These are phyloP conservation scores for Glycyrrhiza uralensis DNA, from an alignment of 306 rosid species.

Conservation along the genomic window DNA sequence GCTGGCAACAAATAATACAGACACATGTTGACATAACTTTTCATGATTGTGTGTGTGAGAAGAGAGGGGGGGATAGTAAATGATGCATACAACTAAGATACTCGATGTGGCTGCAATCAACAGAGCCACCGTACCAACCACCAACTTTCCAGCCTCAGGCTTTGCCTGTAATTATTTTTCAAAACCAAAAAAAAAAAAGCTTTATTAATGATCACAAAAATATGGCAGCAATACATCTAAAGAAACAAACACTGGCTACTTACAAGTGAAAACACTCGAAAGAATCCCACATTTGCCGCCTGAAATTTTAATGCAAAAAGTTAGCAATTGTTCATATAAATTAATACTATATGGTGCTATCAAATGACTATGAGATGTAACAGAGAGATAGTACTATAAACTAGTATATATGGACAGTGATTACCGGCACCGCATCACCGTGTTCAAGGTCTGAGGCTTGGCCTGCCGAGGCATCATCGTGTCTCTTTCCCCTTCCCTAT, in stretches of 20 bases:
- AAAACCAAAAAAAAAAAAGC: neutral
- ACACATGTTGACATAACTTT: neutral
- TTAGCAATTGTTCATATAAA: conserved; percentile 4
- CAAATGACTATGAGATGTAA: neutral
- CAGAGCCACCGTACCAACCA: conserved; percentile 58
- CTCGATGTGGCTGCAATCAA: conserved; percentile 70
- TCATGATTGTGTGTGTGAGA: neutral
- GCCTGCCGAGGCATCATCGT: conserved; percentile 25
- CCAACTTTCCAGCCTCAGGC: conserved; percentile 61
- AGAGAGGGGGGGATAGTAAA: neutral
- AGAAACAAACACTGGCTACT: conserved; percentile 33
- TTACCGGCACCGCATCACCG: conserved; percentile 66
- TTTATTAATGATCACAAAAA: conserved; percentile 11
- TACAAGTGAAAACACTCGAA: conserved; percentile 61
- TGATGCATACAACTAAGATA: conserved; percentile 55
- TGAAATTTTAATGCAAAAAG: conserved; percentile 31
- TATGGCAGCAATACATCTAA: conserved; percentile 4
- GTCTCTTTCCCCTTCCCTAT: conserved; percentile 42
- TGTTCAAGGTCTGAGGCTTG: conserved; percentile 56
- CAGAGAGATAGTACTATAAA: neutral
- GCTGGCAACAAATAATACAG: conserved; percentile 15
- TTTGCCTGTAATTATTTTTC: conserved; percentile 44
- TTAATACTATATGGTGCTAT: neutral
- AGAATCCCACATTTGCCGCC: conserved; percentile 68
- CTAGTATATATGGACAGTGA: neutral